phyloP scores from a whole-genome alignment of 2,329 filamentous ascomycete genomes.

The Epichloe aotearoae region DNA sequence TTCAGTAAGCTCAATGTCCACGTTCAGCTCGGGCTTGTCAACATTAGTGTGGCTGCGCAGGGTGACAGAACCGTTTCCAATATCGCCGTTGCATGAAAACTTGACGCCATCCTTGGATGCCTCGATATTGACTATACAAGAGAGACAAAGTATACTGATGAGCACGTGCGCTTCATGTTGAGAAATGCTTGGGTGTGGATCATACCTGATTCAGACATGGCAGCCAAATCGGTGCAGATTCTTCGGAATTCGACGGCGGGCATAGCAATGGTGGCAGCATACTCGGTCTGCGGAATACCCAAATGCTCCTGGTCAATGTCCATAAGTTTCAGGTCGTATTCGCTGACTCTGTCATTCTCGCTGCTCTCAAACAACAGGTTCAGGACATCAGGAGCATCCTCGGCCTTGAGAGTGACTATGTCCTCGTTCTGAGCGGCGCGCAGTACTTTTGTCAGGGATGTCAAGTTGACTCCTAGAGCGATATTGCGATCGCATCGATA shows the following conservation, averaged over 20 bases:
- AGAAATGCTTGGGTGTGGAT: neutral
- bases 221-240: conserved; percentile 84
- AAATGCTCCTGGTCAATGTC: conserved; percentile 99
- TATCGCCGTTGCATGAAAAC: conserved; percentile 86
- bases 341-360: conserved; percentile 80
- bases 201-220: conserved; percentile 87
- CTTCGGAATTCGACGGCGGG: conserved; percentile 82
- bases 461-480: conserved; percentile 91
- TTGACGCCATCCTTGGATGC: conserved; percentile 95
- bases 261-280: conserved; percentile 82
- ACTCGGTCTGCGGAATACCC: conserved; percentile 98
- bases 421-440: conserved; percentile 91
- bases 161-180: neutral
- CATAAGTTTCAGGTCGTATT: conserved; percentile 99
- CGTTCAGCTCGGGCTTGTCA: conserved; percentile 75
- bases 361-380: conserved; percentile 92
- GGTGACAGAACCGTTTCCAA: conserved; percentile 87
- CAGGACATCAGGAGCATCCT: conserved; percentile 89
- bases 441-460: conserved; percentile 92
- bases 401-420: conserved; percentile 89
- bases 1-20: conserved; percentile 83
- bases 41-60: conserved; percentile 79
- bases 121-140: conserved; percentile 68
- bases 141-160: neutral
- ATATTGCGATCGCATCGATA: conserved; percentile 99